These are phyloP conservation scores for Oenanthe sinensis DNA, from an alignment of 129 eudicot species.

Conservation along the genomic window DNA sequence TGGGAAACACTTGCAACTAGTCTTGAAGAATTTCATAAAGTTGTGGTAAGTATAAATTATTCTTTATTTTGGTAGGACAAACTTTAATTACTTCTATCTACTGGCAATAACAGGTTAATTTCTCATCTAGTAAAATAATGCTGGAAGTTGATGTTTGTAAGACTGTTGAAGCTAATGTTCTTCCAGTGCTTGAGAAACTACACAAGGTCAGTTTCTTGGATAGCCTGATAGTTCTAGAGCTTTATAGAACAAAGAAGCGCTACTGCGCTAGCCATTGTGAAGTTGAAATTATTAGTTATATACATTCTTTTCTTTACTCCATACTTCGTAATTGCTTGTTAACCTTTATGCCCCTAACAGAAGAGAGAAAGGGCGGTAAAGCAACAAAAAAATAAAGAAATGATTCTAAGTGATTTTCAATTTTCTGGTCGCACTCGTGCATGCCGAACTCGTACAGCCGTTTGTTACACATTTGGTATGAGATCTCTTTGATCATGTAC, in stretches of 20 bases:
- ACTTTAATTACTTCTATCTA: not conserved
- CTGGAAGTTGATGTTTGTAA: constrained; percentile 56
- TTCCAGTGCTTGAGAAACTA: constrained; percentile 62
- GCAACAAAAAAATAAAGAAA: constrained; percentile 28
- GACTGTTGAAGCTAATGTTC: constrained; percentile 41
- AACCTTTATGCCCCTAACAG: constrained; percentile 27
- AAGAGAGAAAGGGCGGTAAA: constrained; percentile 49
- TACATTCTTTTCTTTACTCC: not conserved
- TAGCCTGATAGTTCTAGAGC: not conserved
- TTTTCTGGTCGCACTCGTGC: constrained; percentile 49
- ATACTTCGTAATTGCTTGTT: constrained; percentile 6
- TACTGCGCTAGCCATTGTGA: not conserved
- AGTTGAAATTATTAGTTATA: not conserved
- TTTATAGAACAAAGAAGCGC: not conserved
- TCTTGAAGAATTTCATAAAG: constrained; percentile 60
- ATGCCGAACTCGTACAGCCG: constrained; percentile 49
- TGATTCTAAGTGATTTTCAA: constrained; percentile 25
- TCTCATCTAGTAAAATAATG: constrained; percentile 44
- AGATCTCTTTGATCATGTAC: not conserved
- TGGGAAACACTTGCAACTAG: constrained; percentile 93
- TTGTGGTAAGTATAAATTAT: constrained; percentile 48
- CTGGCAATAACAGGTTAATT: constrained; percentile 44
- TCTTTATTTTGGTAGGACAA: constrained; percentile 2
- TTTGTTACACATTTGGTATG: constrained; percentile 71
- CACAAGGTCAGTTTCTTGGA: constrained; percentile 38